Evolutionary conservation across 805 yeast species (phyloP).

Genomic region (Kodamaea nitidulidarum): DNA sequence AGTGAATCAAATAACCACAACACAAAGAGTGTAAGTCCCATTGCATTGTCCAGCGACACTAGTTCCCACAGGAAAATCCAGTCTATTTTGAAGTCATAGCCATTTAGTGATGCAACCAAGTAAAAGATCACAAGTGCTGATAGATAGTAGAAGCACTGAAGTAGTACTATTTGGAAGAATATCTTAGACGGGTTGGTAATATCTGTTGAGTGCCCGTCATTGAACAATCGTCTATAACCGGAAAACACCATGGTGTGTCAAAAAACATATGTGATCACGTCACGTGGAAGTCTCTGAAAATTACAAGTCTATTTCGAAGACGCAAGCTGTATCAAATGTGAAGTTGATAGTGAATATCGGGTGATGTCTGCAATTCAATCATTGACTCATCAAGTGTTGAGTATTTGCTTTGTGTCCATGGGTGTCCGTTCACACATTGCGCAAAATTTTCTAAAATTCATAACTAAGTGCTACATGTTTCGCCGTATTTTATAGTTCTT

Average conservation of each 20-base stretch:
- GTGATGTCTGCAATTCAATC: too few species aligned
- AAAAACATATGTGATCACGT: background rate
- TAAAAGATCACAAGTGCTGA: constrained; percentile 67
- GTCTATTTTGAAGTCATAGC: constrained; percentile 59
- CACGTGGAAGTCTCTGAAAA: background rate
- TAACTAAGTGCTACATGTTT: too few species aligned
- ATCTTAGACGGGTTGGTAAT: constrained; percentile 32
- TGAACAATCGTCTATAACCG: constrained; percentile 26
- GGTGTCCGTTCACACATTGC: too few species aligned
- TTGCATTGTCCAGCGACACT: constrained; percentile 67
- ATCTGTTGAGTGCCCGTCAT: constrained; percentile 21
- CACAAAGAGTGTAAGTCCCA: constrained; percentile 70
- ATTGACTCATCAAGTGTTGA: too few species aligned
- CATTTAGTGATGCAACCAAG: constrained; percentile 62
- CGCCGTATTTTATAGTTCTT: too few species aligned
- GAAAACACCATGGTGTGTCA: constrained; percentile 4
- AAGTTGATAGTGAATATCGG: too few species aligned
- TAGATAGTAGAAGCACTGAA: constrained; percentile 75
- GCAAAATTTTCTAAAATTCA: background rate
- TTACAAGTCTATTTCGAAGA: too few species aligned
- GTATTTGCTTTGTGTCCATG: too few species aligned
- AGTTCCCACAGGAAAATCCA: constrained; percentile 83
- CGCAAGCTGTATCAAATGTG: too few species aligned
- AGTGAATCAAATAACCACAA: constrained; percentile 84
- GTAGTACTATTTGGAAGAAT: constrained; percentile 65